These are phyloP conservation scores for Sabuloglossum arenarium DNA, from an alignment of 495 filamentous ascomycete genomes.

Conservation along the genomic window DNA sequence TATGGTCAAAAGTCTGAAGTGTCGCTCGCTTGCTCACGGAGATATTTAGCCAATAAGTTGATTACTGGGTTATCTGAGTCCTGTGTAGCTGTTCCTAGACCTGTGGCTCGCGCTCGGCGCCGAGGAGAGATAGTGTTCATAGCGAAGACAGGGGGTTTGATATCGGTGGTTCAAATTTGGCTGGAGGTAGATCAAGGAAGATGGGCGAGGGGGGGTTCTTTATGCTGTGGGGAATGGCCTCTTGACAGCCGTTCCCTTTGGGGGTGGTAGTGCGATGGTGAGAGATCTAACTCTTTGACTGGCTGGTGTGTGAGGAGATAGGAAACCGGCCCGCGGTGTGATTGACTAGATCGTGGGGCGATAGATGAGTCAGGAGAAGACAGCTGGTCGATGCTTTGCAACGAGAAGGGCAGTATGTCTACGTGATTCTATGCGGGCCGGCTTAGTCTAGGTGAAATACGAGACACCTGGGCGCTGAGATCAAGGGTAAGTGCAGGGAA, in stretches of 20 bases:
- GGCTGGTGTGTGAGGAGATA: not conserved
- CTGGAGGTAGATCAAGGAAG: not conserved
- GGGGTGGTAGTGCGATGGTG: not conserved
- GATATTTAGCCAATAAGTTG: not conserved
- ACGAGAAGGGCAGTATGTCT: not conserved
- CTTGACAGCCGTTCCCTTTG: not conserved
- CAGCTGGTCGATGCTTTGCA: too few species aligned
- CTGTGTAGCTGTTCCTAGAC: not conserved
- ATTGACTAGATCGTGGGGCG: not conserved
- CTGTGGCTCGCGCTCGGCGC: not conserved
- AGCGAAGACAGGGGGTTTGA: not conserved
- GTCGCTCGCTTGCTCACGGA: too few species aligned
- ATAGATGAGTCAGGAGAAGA: too few species aligned
- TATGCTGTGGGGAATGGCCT: not conserved
- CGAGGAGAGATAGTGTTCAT: not conserved
- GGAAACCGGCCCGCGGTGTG: not conserved
- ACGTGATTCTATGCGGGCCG: not conserved
- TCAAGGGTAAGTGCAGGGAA: not conserved
- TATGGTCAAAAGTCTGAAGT: not conserved
- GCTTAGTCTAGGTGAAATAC: not conserved
- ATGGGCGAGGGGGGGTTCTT: not conserved
- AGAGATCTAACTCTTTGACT: not conserved
- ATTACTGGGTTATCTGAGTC: not conserved
- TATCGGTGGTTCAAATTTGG: too few species aligned
- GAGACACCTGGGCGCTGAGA: not conserved